A percentile compares a stretch with the other conserved stretches of the same genome.
These are phyloP conservation scores for Zygosaccharomyces pseudobailii DNA, from an alignment of 1,139 yeast genomes.

Conservation along the genomic window DNA sequence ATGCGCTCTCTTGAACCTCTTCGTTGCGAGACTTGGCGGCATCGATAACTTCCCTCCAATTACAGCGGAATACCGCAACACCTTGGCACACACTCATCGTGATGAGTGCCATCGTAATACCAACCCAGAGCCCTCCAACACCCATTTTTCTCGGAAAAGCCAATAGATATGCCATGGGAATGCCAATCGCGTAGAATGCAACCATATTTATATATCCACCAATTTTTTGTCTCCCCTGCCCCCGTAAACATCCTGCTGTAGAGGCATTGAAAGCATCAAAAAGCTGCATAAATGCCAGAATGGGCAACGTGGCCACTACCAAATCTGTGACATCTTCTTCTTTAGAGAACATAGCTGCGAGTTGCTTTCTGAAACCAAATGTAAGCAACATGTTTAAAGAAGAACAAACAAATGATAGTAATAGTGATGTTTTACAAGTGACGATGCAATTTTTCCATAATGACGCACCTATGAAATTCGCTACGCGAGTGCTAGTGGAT, in stretches of 20 bases:
- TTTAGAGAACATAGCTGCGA: slow-evolving; percentile 65
- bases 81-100: slow-evolving; percentile 61
- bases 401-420: slow-evolving; percentile 45
- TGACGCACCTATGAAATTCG: slow-evolving; percentile 74
- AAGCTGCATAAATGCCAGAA: slow-evolving; percentile 67
- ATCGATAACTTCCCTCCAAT: slow-evolving; percentile 35
- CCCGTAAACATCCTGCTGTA: slow-evolving; percentile 80
- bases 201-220: slow-evolving; percentile 78
- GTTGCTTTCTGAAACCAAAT: slow-evolving; percentile 46
- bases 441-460: slow-evolving; percentile 31
- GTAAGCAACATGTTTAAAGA: slow-evolving; percentile 51
- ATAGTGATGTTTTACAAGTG: slow-evolving; percentile 30
- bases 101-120: slow-evolving; percentile 69
- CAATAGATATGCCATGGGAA: slow-evolving; percentile 67
- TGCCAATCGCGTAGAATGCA: slow-evolving; percentile 65
- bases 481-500: slow-evolving; percentile 71
- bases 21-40: slow-evolving; percentile 41
- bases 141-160: slow-evolving; percentile 53
- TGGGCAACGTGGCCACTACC: slow-evolving; percentile 52
- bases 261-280: slow-evolving; percentile 75
- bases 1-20: slow-evolving; percentile 40
- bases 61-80: slow-evolving; percentile 37
- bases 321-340: slow-evolving; percentile 59
- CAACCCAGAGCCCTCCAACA: slow-evolving; percentile 81
- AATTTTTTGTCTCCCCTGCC: slow-evolving; percentile 79